Evolutionary conservation across 2,329 filamentous ascomycete species (phyloP), one percentile per base, ranked within the genome.

Genomic region (Colletotrichum agaves): DNA sequence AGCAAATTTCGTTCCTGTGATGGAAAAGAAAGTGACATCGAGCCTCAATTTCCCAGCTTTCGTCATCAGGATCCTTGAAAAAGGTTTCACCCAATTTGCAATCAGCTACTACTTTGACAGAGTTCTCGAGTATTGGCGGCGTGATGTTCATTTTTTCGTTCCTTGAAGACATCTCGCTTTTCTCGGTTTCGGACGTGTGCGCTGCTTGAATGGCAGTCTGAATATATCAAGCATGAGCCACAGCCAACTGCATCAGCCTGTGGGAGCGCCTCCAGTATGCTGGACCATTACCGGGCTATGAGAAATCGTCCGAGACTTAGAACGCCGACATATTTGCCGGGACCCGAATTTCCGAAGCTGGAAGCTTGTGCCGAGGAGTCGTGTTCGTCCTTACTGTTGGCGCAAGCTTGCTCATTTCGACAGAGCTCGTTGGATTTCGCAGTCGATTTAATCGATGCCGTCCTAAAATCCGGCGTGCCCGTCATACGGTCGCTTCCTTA

Each of bases 371-470:
- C 12, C 0, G 23, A 35, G 1, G 1, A 55, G 1, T 35, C 55
- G 1, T 33, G 1, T 5, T 61, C 61, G 0, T 44, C 56, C 0
- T 13, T 64, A 0, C 4, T 64, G 8, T 44, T 61, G 0, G 61
- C 55, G 1, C 3, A 52, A 1, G 55, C 12, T 0, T 23, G 37
- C 10, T 55, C 2, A 55, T 64, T 1, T 2, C 17, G 35, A 52
- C 61, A 0, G 4, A 60, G 61, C 1, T 41, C 61, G n/a, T 19
- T 64, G 0, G 55, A 64, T 3, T 60, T 60, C 3, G 55, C 61
- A 0, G 23, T 37, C 15, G 44, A 61, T 33, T 60, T 64, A 3
- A 27, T 64, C 3, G 55, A 64, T 0, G 19, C 21, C 1, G 39
- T 64, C 1, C 3, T 33, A 6, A 33, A 44, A 4, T 13, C 44